phyloP scores from a whole-genome alignment of 371 early-diverging fungal species.

The Capillidium rhysosporum region DNA sequence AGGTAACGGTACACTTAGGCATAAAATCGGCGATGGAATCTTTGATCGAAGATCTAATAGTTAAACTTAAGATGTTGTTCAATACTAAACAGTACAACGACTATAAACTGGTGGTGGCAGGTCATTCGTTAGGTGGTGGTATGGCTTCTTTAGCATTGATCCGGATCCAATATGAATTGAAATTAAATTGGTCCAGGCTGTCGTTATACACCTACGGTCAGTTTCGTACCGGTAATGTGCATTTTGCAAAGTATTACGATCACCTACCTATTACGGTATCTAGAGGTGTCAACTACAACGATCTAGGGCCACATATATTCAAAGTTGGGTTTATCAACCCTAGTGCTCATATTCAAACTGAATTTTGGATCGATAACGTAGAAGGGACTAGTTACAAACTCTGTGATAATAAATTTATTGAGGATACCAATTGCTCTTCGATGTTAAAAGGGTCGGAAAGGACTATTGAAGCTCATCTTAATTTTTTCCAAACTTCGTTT shows the following conservation, averaged over 20 bases:
- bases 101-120: not conserved
- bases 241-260: not conserved
- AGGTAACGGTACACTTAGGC: too few species aligned
- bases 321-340: too few species aligned
- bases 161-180: not conserved
- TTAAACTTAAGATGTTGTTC: not conserved
- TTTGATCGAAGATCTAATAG: too few species aligned
- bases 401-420: not conserved
- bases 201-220: not conserved
- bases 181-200: not conserved
- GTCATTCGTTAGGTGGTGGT: not conserved
- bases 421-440: too few species aligned
- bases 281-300: not conserved
- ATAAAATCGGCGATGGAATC: too few species aligned
- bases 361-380: not conserved
- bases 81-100: not conserved
- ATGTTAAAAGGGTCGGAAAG: too few species aligned
- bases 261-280: not conserved
- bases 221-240: not conserved
- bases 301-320: not conserved
- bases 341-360: not conserved
- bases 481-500: too few species aligned
- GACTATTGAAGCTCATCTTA: too few species aligned
- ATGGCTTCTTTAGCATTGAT: not conserved
- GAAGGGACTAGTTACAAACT: not conserved